These are phyloP conservation scores for Pythium oligandrum DNA, from an alignment of 352 stramenopile genomes.

Conservation along the genomic window DNA sequence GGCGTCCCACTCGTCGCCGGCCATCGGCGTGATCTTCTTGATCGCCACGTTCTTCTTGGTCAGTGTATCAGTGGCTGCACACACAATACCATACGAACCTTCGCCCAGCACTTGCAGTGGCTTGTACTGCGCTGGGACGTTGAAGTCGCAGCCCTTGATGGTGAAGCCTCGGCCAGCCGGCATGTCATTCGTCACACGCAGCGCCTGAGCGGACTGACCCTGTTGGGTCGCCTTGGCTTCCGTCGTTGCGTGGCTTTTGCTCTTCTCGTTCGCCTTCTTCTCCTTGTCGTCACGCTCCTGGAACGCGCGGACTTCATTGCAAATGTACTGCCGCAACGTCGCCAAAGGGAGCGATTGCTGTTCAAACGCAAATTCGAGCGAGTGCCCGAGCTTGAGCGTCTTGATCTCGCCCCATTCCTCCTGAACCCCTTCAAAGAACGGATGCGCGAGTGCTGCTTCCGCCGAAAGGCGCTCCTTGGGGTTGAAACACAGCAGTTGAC, in stretches of 20 bases:
- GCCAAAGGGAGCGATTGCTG: slow-evolving; percentile 62
- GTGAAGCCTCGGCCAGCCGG: slow-evolving; percentile 56
- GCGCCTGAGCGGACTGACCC: neutral
- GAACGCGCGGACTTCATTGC: slow-evolving; percentile 70
- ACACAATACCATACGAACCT: slow-evolving; percentile 92
- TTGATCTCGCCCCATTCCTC: slow-evolving; percentile 82
- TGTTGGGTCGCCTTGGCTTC: neutral
- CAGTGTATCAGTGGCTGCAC: slow-evolving; percentile 63
- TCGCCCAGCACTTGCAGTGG: slow-evolving; percentile 85
- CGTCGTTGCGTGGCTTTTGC: neutral
- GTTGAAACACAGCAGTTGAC: slow-evolving; percentile 89
- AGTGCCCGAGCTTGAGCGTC: slow-evolving; percentile 54
- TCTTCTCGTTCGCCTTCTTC: neutral
- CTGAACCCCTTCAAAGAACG: slow-evolving; percentile 88
- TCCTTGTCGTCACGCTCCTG: slow-evolving; percentile 26
- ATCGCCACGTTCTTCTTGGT: slow-evolving; percentile 86
- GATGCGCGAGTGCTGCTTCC: slow-evolving; percentile 81
- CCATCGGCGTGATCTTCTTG: slow-evolving; percentile 93
- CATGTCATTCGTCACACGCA: slow-evolving; percentile 53
- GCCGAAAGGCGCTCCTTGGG: slow-evolving; percentile 88
- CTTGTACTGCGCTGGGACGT: slow-evolving; percentile 76
- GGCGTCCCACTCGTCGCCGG: slow-evolving; percentile 81
- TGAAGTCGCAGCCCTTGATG: slow-evolving; percentile 83
- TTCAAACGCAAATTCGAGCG: slow-evolving; percentile 82
- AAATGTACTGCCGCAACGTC: slow-evolving; percentile 76